These are phyloP conservation scores for Colletotrichum kahawae DNA, from an alignment of 2,329 filamentous ascomycete genomes.

Conservation along the genomic window DNA sequence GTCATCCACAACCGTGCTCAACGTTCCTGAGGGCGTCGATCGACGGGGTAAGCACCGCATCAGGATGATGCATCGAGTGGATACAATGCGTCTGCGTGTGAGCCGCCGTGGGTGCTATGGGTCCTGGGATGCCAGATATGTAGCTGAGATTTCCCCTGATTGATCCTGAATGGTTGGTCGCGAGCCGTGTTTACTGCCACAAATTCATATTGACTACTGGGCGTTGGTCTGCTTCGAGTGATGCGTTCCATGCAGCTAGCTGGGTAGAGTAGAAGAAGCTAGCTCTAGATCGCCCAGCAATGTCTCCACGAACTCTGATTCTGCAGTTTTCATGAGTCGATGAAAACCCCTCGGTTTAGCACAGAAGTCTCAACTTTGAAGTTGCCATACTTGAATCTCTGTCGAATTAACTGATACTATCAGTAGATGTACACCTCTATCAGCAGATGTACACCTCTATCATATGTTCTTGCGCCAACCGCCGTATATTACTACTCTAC, in stretches of 20 bases:
- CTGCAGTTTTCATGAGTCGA: too few species aligned
- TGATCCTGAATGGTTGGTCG: neutral
- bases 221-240: too few species aligned
- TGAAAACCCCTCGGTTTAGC: too few species aligned
- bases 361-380: too few species aligned
- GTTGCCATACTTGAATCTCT: too few species aligned
- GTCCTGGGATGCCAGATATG: neutral
- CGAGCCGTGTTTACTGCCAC: neutral
- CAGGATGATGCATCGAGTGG: neutral
- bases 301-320: too few species aligned
- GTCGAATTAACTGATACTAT: too few species aligned
- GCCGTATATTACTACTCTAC: neutral
- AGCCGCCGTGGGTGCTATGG: neutral
- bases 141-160: neutral
- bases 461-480: accelerated
- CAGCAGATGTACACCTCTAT: neutral
- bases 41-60: neutral
- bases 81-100: neutral
- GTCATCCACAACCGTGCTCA: neutral
- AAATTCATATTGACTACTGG: neutral
- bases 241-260: too few species aligned
- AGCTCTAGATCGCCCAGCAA: too few species aligned
- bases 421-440: neutral
- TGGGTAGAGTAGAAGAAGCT: too few species aligned
- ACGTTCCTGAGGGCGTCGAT: neutral